Conservation (phyloP, 306 rosid genomes). For the Prunus padus region DNA sequence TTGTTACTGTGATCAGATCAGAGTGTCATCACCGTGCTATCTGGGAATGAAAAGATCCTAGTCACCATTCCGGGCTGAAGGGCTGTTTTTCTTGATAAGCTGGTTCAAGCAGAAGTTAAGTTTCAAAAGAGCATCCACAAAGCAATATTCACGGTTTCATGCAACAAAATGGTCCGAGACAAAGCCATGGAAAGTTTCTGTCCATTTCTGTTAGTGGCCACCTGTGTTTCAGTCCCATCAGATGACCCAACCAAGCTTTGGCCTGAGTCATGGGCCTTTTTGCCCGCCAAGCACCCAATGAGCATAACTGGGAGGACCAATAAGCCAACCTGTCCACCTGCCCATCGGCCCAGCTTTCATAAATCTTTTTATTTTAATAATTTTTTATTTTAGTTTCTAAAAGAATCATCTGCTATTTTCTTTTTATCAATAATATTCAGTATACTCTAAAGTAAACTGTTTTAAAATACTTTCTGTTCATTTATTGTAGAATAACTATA, state of each 20-base stretch:
- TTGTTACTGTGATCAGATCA: conserved; percentile 19
- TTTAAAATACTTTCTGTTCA: too few relatives aligned
- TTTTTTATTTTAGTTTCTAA: too few relatives aligned
- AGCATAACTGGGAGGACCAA: neutral
- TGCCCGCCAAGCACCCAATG: too few relatives aligned
- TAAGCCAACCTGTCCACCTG: neutral
- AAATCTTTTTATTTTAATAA: too few relatives aligned
- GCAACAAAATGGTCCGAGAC: neutral
- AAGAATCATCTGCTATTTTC: neutral
- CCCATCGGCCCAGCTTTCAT: neutral
- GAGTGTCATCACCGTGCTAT: conserved; percentile 23
- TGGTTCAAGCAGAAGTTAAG: conserved; percentile 36
- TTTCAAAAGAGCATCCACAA: conserved; percentile 26
- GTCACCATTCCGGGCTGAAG: conserved; percentile 33
- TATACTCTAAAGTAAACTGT: too few relatives aligned
- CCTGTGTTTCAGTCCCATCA: neutral
- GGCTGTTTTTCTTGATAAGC: conserved; percentile 62
- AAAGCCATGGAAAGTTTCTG: too few relatives aligned
- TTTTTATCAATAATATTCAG: too few relatives aligned
- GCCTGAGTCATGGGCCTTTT: neutral
- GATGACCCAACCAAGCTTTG: neutral
- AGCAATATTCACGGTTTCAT: neutral
- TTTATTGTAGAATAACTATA: neutral
- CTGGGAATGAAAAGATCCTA: conserved; percentile 37
- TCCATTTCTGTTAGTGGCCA: neutral